Base-by-base conservation (phyloP, 208 protist species). In the Naegleria gruberi region DNA sequence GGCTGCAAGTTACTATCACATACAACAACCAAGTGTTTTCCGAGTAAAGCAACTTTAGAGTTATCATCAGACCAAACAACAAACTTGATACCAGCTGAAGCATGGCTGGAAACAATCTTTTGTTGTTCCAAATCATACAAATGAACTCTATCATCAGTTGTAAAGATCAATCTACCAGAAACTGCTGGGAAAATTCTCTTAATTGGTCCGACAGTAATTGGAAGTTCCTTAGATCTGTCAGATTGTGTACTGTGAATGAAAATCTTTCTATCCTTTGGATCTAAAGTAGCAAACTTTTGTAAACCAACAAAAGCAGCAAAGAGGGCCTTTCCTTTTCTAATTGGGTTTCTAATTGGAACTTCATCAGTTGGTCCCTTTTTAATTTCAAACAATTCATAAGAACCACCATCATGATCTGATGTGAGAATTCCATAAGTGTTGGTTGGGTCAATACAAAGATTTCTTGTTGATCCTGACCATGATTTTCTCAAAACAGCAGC, bases 61-160 rank as follows among this genome's bases (percentile, higher is more conserved):
- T 94, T 96, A 82, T 98, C 95, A 57, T 95, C 93, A 55, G 95
- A 96, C 98, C 98, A 99, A n/a, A 98, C 93, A 43, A 97, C 97
- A 87, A 98, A 98, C 89, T 97, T 97, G 34, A 99, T 92, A 30
- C 92, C 92, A 42, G 92, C 7, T 26, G 55, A 10, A 19, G 3
- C 87, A 55, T 95, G 8, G 73, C 94, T 92, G 37, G 82, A 91
- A 2, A 98, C 91, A 5, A 94, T 90, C 37, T 82, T 92, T 44
- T 93, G 95, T 92, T 99, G 97, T 87, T 98, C 96, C 46, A 99
- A 92, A 83, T 99, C 98, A 92, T 97, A 99, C 7, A 99, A 92
- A 77, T 95, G 92, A 30, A 99, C 90, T 77, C 93, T 94, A 74
- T 98, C 95, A 23, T 97, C 96, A 37, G 92, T 92, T 55, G 94